Percentiles rank a stretch among this genome's conserved stretches.
phyloP scores from a whole-genome alignment of 768 basidiomycete species.

The Neoboletus magnificus region DNA sequence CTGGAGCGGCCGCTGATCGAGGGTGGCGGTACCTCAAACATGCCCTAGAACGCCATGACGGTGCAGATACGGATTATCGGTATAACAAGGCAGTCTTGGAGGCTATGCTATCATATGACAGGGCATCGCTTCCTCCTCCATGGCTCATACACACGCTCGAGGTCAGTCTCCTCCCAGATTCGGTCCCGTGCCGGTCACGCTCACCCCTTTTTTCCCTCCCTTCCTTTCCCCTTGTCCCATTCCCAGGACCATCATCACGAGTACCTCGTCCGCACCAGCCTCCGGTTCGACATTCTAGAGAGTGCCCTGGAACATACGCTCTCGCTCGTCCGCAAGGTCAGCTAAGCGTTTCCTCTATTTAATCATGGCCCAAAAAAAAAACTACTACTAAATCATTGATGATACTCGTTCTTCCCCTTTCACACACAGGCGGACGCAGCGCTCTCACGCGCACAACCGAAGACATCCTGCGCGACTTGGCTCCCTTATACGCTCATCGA shows the following conservation, averaged over 20 bases:
- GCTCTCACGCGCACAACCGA: conserved; percentile 50
- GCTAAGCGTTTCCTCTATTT: conserved; percentile 15
- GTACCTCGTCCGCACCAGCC: conserved; percentile 72
- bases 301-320: conserved; percentile 74
- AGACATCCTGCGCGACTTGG: conserved; percentile 64
- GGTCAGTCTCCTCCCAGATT: conserved; percentile 37
- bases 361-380: neutral
- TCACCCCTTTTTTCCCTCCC: neutral
- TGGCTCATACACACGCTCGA: conserved; percentile 81
- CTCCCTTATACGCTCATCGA: conserved; percentile 83
- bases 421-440: conserved; percentile 47
- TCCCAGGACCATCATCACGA: conserved; percentile 68
- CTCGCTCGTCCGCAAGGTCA: conserved; percentile 69
- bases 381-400: conserved; percentile 8
- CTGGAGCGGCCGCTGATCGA: conserved; percentile 73
- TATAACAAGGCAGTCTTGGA: conserved; percentile 79
- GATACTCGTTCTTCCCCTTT: neutral
- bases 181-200: neutral
- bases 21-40: conserved; percentile 88
- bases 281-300: conserved; percentile 77
- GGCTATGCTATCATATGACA: conserved; percentile 66
- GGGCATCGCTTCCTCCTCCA: conserved; percentile 61
- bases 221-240: neutral
- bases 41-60: conserved; percentile 76
- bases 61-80: conserved; percentile 60